These are phyloP conservation scores for Penicillium odoratum DNA, from an alignment of 495 filamentous ascomycete species.

Conservation along the genomic window DNA sequence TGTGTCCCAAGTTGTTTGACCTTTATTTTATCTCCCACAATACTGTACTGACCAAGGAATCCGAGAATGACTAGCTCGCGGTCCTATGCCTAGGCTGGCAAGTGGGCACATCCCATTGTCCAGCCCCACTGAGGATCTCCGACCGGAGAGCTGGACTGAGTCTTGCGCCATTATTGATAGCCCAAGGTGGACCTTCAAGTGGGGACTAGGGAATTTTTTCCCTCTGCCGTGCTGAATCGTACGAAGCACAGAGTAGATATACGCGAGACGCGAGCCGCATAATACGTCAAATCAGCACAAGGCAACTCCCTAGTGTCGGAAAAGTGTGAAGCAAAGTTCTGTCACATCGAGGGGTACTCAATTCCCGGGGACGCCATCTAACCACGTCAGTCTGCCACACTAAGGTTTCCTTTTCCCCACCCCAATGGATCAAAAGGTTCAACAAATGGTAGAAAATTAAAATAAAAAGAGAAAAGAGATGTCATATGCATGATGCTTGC, in stretches of 20 bases:
- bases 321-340: not conserved
- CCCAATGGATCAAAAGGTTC: constrained; percentile 2
- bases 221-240: not conserved
- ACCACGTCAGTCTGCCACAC: constrained; percentile 16
- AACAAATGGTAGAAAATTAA: not conserved
- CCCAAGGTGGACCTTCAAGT: constrained; percentile 2
- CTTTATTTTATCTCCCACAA: not conserved
- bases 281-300: constrained; percentile 10
- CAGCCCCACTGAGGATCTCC: constrained; percentile 18
- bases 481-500: constrained; percentile 19
- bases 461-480: constrained; percentile 14
- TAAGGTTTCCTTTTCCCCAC: constrained; percentile 1
- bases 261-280: constrained; percentile 23
- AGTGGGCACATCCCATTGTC: constrained; percentile 3
- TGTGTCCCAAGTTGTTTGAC: not conserved
- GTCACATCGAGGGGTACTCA: constrained; percentile 21
- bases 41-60: not conserved
- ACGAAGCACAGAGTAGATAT: constrained; percentile 1
- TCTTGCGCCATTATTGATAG: constrained; percentile 4
- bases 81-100: constrained; percentile 7
- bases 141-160: constrained; percentile 6
- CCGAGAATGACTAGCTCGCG: constrained; percentile 4
- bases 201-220: not conserved
- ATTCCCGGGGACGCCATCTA: constrained; percentile 14
- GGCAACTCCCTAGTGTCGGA: not conserved